These are phyloP conservation scores for Pneumocystis carinii DNA, from an alignment of 1,139 yeast genomes.

Conservation along the genomic window DNA sequence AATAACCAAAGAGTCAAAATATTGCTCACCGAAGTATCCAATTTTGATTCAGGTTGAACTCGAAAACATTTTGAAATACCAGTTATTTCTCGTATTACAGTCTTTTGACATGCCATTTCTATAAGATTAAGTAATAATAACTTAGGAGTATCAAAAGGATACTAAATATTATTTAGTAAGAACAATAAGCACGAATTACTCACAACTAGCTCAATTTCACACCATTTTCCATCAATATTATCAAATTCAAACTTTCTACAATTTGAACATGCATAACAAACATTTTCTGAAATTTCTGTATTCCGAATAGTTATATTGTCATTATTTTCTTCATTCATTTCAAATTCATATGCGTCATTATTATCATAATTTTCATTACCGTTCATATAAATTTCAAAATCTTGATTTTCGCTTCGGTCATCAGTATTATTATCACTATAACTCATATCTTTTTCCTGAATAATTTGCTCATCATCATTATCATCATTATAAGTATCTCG, in stretches of 20 bases:
- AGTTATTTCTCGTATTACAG: slow-evolving; percentile 87
- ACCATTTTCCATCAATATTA: slow-evolving; percentile 79
- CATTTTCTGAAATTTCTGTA: slow-evolving; percentile 4
- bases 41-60: slow-evolving; percentile 48
- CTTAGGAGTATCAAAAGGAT: slow-evolving; percentile 78
- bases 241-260: slow-evolving; percentile 77
- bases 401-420: slow-evolving; percentile 32
- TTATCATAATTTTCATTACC: slow-evolving; percentile 24
- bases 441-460: background rate
- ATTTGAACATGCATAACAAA: slow-evolving; percentile 33
- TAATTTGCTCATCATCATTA: slow-evolving; percentile 16
- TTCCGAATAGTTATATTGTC: slow-evolving; percentile 12
- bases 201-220: slow-evolving; percentile 58
- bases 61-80: slow-evolving; percentile 85
- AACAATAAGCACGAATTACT: background rate
- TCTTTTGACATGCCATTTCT: slow-evolving; percentile 77
- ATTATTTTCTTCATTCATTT: slow-evolving; percentile 13
- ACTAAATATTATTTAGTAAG: slow-evolving; percentile 21
- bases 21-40: slow-evolving; percentile 22
- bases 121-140: slow-evolving; percentile 92
- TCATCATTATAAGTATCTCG: slow-evolving; percentile 8
- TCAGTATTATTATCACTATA: slow-evolving; percentile 14
- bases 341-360: slow-evolving; percentile 17
- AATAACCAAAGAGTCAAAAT: background rate
- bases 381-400: slow-evolving; percentile 30